phyloP scores from a whole-genome alignment of 225 moss, liverwort and hornwort genomes.

The Straminergon stramineum region DNA sequence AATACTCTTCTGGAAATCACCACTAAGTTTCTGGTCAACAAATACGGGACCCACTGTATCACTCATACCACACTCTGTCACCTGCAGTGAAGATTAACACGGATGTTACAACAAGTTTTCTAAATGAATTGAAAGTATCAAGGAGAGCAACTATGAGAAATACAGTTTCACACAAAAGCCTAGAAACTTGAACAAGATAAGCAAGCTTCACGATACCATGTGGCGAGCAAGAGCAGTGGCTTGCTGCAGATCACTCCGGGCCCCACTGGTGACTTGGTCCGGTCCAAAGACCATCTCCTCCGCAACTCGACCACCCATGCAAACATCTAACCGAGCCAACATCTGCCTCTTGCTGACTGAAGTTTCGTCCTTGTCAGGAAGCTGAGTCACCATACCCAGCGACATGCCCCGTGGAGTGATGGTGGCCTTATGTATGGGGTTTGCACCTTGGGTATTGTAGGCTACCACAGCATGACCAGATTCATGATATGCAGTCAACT shows the following conservation, averaged over 20 bases:
- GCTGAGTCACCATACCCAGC: conserved; percentile 98
- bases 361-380: conserved; percentile 97
- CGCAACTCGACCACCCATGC: conserved; percentile 99
- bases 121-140: not conserved
- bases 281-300: conserved; percentile 96
- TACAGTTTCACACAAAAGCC: not conserved
- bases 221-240: conserved; percentile 97
- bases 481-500: conserved; percentile 99
- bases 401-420: conserved; percentile 96
- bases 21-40: conserved; percentile 81
- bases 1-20: conserved; percentile 95
- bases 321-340: conserved; percentile 93
- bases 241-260: conserved; percentile 97
- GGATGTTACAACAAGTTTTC: not conserved
- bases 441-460: conserved; percentile 84
- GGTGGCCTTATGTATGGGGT: conserved; percentile 97
- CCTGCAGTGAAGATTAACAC: conserved; percentile 34
- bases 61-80: conserved; percentile 99
- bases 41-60: conserved; percentile 92
- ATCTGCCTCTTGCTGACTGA: conserved; percentile 96
- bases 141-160: not conserved
- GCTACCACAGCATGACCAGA: conserved; percentile 99
- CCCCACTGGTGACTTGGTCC: conserved; percentile 95
- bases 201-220: conserved; percentile 47
- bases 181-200: not conserved